These are phyloP conservation scores for Sugiyamaella chiloensis DNA, from an alignment of 805 yeast species.

Conservation along the genomic window DNA sequence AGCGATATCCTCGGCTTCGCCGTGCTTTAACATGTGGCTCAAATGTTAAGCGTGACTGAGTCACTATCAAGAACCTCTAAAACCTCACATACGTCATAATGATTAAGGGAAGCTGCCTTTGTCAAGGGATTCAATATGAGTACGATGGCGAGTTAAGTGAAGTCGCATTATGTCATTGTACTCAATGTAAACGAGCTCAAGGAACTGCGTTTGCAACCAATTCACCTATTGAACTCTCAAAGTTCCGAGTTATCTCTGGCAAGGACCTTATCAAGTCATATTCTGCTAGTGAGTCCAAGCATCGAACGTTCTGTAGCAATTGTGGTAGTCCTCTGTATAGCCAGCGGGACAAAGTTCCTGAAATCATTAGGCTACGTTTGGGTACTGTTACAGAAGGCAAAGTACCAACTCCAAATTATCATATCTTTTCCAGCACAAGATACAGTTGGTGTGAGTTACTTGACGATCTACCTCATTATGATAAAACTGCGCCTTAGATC, in stretches of 20 bases:
- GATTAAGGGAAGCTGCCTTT: constrained; percentile 6
- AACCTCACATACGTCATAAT: too few relatives aligned
- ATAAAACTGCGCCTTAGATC: too few relatives aligned
- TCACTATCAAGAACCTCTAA: too few relatives aligned
- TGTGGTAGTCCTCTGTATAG: constrained; percentile 10
- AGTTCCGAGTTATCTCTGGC: constrained; percentile 1
- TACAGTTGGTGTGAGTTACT: not conserved
- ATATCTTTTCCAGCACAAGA: not conserved
- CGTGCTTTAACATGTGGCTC: too few relatives aligned
- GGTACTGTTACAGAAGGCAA: constrained; percentile 5
- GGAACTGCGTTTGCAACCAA: constrained; percentile 7
- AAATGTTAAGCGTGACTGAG: too few relatives aligned
- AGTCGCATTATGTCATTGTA: constrained; percentile 7
- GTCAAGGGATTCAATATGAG: constrained; percentile 4
- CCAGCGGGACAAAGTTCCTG: not conserved
- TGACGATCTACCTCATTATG: not conserved
- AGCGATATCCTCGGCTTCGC: too few relatives aligned
- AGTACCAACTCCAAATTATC: constrained; percentile 6
- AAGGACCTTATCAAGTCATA: constrained; percentile 4
- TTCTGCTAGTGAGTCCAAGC: not conserved
- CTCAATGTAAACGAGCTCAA: constrained; percentile 8
- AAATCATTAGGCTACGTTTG: not conserved
- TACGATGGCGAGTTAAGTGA: constrained; percentile 1
- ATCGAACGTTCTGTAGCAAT: constrained; percentile 3
- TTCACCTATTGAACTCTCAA: not conserved